A percentile compares a stretch with the other conserved stretches of the same genome.
Evolutionary conservation across 805 yeast species (phyloP).

Genomic region (Candida vartiovaarae): DNA sequence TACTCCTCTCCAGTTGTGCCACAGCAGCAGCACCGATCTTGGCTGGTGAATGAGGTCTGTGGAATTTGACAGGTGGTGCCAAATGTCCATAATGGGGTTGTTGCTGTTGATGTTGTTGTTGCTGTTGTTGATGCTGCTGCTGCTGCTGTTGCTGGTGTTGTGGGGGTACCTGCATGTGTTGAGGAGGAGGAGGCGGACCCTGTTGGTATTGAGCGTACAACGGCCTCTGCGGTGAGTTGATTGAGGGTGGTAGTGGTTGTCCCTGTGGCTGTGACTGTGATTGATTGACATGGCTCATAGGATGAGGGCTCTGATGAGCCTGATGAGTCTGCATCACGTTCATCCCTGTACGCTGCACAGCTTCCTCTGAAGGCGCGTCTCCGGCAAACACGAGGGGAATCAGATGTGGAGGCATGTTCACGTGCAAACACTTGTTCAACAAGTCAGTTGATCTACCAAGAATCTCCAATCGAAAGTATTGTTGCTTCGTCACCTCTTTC

Average conservation of each 20-base stretch:
- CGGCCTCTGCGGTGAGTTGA: conserved; percentile 10
- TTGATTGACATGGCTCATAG: neutral
- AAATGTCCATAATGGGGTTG: conserved; percentile 4
- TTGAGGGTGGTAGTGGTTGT: conserved; percentile 4
- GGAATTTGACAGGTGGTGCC: conserved; percentile 19
- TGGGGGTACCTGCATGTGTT: conserved; percentile 2
- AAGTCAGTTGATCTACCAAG: conserved; percentile 54
- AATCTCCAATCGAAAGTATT: conserved; percentile 59
- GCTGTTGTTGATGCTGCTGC: neutral
- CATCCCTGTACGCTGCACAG: conserved; percentile 4
- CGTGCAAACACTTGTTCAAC: conserved; percentile 49
- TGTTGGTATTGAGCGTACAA: conserved; percentile 6
- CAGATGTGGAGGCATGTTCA: conserved; percentile 56
- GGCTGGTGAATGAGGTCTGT: conserved; percentile 56
- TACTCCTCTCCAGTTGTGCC: conserved; percentile 33
- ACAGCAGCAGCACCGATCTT: conserved; percentile 70
- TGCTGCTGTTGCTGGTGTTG: neutral
- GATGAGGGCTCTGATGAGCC: neutral
- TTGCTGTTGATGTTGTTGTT: neutral
- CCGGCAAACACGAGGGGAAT: conserved; percentile 54
- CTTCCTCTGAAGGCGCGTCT: conserved; percentile 20
- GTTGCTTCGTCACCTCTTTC: conserved; percentile 81
- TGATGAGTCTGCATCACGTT: neutral
- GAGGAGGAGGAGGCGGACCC: conserved; percentile 1
- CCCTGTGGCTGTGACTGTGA: conserved; percentile 1